Base-by-base conservation (phyloP, 805 yeast genomes). In the Maudiozyma bulderi region DNA sequence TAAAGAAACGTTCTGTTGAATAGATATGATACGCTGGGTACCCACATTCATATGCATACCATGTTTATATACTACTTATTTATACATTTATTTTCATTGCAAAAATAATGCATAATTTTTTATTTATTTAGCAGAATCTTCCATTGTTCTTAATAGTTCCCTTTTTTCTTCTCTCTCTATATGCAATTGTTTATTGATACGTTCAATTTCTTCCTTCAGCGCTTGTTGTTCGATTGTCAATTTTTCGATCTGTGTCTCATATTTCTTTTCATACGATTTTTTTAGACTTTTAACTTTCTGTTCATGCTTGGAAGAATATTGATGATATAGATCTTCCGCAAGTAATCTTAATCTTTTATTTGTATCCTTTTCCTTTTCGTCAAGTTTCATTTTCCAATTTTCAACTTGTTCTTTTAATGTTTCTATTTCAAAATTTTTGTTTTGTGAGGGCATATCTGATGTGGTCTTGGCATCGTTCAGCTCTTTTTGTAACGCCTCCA, bases 271-370 rank as follows among this genome's bases (percentile, higher is more conserved):
- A 58, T 77, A 79, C 2, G 78, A 80, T 49, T 75, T 73, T 60
- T 78, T 82, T 57, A 82, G 67, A 33, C 78, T 75, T 11, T 74
- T 73, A 8, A 86, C 84, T 62, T 86, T 86, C 47, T 77, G 76
- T 52, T 82, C 86, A 59, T 86, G 95, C 60, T 86, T 86, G 45
- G 82, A 80, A 2, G 87, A 78, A 59, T 86, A 86, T 60, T 83
- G 89, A 38, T 77, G 72, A 58, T 85, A 85, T 9, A 86, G 68
- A 55, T 82, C 86, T 51, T 80, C 82, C 0, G 90, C 86, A 44
- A 85, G 66, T 52, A 78, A 76, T 52, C 80, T 79, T 38, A 83
- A 65, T 57, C 78, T 75, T 50, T 71, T 71, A 52, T 80, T 81
- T 3, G 78, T 69, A 15, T 75, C 78, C 30, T 64, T 62, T 48